These are phyloP conservation scores for Sarcomyxa edulis DNA, from an alignment of 768 basidiomycete species.

Conservation along the genomic window DNA sequence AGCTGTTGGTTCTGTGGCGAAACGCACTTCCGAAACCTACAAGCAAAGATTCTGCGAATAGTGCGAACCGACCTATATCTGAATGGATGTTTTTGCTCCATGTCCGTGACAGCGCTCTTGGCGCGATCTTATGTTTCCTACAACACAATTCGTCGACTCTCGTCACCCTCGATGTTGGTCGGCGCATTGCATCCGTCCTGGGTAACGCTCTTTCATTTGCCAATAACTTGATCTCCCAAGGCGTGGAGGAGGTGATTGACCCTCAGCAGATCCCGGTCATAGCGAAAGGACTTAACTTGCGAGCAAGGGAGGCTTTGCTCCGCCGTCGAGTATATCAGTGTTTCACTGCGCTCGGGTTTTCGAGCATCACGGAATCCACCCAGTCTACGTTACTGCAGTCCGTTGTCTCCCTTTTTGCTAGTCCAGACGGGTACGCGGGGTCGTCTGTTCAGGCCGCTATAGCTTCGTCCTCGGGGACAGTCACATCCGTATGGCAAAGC, in stretches of 20 bases:
- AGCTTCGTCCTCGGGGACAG: constrained; percentile 76
- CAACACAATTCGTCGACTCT: constrained; percentile 69
- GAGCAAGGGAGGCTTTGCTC: constrained; percentile 78
- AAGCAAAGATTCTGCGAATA: constrained; percentile 68
- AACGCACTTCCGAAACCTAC: constrained; percentile 96
- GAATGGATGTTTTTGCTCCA: constrained; percentile 93
- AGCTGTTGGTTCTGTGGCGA: constrained; percentile 92
- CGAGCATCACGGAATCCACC: constrained; percentile 76
- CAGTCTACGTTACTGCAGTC: constrained; percentile 80
- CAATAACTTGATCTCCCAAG: constrained; percentile 72
- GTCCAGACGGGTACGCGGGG: constrained; percentile 77
- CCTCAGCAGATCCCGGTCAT: constrained; percentile 24
- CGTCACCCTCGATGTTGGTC: constrained; percentile 86
- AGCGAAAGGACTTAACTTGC: constrained; percentile 49
- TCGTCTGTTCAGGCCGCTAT: constrained; percentile 91
- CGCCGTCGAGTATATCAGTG: constrained; percentile 86
- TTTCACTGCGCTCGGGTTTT: constrained; percentile 76
- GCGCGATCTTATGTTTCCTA: constrained; percentile 85
- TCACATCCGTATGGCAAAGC: constrained; percentile 82
- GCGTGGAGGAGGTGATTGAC: constrained; percentile 59
- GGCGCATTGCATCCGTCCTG: constrained; percentile 81
- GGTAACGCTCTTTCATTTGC: constrained; percentile 89
- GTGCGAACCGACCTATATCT: constrained; percentile 54
- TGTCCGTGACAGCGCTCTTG: constrained; percentile 85
- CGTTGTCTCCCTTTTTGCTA: constrained; percentile 76